phyloP scores from a whole-genome alignment of 179 eudicot species.

The Camellia oleifera region DNA sequence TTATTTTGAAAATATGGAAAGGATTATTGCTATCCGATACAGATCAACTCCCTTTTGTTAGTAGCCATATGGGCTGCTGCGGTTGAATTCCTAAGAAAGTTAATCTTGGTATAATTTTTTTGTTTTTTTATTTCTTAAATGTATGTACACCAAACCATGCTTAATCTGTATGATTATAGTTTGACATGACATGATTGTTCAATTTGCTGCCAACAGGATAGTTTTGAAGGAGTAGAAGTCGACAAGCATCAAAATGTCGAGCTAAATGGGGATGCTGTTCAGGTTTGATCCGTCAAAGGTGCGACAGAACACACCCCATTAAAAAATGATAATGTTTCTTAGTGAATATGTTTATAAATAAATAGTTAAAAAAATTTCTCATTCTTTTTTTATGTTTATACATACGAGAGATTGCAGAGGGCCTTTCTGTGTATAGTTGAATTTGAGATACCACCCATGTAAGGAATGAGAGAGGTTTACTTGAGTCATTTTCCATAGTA shows the following conservation, averaged over 20 bases:
- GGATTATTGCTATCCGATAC: too few species aligned
- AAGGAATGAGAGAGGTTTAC: conserved; percentile 12
- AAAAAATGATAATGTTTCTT: conserved; percentile 6
- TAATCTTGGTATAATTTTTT: not conserved
- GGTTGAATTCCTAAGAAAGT: too few species aligned
- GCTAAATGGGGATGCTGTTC: conserved; percentile 14
- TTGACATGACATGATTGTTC: not conserved
- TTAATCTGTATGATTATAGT: not conserved
- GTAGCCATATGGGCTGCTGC: too few species aligned
- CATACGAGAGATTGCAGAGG: not conserved
- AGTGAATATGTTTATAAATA: conserved; percentile 33
- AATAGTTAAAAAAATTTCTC: conserved; percentile 17
- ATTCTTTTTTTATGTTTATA: conserved; percentile 49
- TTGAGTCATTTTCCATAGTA: not conserved
- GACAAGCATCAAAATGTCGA: conserved; percentile 23
- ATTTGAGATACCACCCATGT: not conserved
- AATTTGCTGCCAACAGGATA: conserved; percentile 30
- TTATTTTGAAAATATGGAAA: too few species aligned
- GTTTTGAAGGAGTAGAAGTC: conserved; percentile 25
- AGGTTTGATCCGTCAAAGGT: conserved; percentile 25
- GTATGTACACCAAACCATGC: not conserved
- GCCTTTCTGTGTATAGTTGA: conserved; percentile 15
- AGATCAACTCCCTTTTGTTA: too few species aligned
- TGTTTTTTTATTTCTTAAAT: not conserved
- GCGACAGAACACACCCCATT: not conserved